These are phyloP conservation scores for Mrakia hoshinonis DNA, from an alignment of 768 basidiomycete genomes.

Conservation along the genomic window DNA sequence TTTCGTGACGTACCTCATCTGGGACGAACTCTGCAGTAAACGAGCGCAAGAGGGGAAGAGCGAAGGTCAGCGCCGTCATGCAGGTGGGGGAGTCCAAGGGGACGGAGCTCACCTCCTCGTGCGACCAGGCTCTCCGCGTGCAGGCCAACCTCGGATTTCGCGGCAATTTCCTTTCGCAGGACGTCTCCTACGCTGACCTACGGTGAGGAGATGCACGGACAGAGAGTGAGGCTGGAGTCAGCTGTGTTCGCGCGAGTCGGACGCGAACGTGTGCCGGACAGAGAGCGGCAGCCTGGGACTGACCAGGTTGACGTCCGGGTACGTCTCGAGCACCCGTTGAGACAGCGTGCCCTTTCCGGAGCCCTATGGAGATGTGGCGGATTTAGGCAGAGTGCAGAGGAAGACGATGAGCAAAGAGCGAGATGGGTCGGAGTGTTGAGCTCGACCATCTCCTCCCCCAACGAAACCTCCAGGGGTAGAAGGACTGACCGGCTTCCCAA, in stretches of 20 bases:
- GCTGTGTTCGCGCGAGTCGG: neutral
- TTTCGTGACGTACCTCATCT: constrained; percentile 2
- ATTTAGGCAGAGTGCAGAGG: neutral
- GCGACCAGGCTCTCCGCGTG: constrained; percentile 72
- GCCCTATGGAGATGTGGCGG: constrained; percentile 34
- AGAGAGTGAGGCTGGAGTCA: constrained; percentile 49
- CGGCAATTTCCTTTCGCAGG: constrained; percentile 70
- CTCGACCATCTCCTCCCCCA: neutral
- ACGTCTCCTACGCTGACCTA: constrained; percentile 74
- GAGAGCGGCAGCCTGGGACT: constrained; percentile 34
- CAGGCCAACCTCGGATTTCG: constrained; percentile 63
- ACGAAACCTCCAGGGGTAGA: constrained; percentile 32
- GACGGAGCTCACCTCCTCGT: constrained; percentile 48
- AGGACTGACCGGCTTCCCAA: constrained; percentile 53
- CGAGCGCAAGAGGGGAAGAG: neutral
- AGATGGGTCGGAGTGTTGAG: neutral
- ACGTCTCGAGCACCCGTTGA: constrained; percentile 64
- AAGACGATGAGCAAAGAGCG: constrained; percentile 21
- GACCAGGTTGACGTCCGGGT: constrained; percentile 59
- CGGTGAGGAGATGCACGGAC: constrained; percentile 63
- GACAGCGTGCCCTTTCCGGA: constrained; percentile 65
- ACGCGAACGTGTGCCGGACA: neutral
- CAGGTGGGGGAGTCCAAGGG: constrained; percentile 49
- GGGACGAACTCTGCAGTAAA: constrained; percentile 22
- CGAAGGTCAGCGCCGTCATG: constrained; percentile 42